Evolutionary conservation across 345 rosid genomes (phyloP).

Genomic region (thale cress (Arabidopsis thaliana)): DNA sequence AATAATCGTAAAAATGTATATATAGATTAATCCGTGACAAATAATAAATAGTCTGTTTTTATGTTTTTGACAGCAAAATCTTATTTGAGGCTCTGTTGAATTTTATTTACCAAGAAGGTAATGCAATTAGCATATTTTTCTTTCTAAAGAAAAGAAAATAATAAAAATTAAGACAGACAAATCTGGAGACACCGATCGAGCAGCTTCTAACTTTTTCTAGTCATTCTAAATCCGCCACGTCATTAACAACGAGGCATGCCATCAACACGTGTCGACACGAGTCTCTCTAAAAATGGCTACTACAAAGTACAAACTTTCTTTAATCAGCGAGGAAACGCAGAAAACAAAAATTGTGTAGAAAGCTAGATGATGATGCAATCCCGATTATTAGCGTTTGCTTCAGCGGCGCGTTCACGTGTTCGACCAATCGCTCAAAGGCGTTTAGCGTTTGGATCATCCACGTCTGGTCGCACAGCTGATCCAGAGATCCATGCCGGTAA

Average conservation of each 20-base stretch:
- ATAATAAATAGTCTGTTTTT: no score
- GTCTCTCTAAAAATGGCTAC: background rate
- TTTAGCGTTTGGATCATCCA: constrained; percentile 41
- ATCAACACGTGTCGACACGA: constrained; percentile 25
- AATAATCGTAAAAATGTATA: no score
- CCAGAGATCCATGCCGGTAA: constrained; percentile 50
- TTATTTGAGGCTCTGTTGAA: no score
- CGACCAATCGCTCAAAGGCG: constrained; percentile 27
- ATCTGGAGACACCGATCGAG: constrained; percentile 27
- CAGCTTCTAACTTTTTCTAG: constrained; percentile 36
- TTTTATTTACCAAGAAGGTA: background rate
- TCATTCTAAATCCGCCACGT: constrained; percentile 26
- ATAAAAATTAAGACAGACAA: background rate
- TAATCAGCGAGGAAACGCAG: background rate
- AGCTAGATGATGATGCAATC: constrained; percentile 46
- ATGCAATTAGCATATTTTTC: background rate
- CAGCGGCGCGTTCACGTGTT: constrained; percentile 30
- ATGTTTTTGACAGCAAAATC: no score
- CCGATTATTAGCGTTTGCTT: constrained; percentile 47
- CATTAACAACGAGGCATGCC: background rate
- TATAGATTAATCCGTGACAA: no score
- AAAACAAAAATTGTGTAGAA: background rate
- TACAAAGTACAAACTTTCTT: background rate
- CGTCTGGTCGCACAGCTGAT: constrained; percentile 53
- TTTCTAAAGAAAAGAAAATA: background rate